Conservation (phyloP, 805 yeast species). For the Metschnikowia peoriensis region DNA sequence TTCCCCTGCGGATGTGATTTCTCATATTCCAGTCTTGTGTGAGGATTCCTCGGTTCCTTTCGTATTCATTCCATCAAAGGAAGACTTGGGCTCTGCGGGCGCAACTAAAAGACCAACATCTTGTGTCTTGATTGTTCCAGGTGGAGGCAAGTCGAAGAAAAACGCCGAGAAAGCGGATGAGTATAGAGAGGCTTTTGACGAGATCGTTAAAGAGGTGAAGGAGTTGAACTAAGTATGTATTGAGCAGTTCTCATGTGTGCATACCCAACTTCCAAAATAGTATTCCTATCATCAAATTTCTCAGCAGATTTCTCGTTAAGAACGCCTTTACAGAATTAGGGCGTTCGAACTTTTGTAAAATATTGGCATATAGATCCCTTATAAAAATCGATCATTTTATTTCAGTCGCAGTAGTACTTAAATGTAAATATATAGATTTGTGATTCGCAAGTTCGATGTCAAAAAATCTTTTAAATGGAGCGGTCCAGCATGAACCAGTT, state of each 20-base stretch:
- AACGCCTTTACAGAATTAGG: neutral
- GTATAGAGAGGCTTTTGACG: constrained; percentile 90
- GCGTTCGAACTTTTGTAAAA: constrained; percentile 10
- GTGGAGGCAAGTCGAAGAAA: constrained; percentile 82
- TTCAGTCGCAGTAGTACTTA: neutral
- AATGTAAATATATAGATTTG: neutral
- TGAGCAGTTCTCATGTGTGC: neutral
- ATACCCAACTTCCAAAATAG: neutral
- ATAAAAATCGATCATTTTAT: neutral
- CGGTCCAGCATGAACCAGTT: neutral
- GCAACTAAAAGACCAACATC: constrained; percentile 99
- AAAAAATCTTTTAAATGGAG: no score
- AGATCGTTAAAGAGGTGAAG: constrained; percentile 86
- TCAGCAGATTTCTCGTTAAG: neutral
- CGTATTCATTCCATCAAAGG: constrained; percentile 93
- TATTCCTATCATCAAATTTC: neutral
- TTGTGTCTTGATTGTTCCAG: constrained; percentile 95
- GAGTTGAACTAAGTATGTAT: constrained; percentile 20
- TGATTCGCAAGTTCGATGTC: neutral
- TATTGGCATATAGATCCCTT: constrained; percentile 12
- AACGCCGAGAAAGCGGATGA: constrained; percentile 70
- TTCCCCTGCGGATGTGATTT: constrained; percentile 94
- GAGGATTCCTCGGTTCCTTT: constrained; percentile 92
- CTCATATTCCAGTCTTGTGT: constrained; percentile 96
- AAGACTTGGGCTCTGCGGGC: constrained; percentile 97